Base-by-base conservation (phyloP, 768 basidiomycete genomes). In the Jaapia argillacea region DNA sequence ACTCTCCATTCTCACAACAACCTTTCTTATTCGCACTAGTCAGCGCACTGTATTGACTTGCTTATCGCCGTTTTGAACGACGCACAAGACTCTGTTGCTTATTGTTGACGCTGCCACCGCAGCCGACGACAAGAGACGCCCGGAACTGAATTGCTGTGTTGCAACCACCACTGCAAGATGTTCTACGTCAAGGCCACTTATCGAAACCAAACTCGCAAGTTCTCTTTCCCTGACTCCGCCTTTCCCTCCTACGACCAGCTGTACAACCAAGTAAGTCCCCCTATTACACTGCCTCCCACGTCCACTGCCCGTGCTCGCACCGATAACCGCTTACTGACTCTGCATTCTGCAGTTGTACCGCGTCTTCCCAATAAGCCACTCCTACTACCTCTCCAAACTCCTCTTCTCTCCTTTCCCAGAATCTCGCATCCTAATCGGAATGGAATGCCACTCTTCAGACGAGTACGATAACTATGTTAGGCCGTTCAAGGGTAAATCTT, bases 111-210 rank as follows among this genome's bases (percentile, higher is more conserved):
- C n/a, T n/a, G n/a, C n/a, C n/a, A n/a, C n/a, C n/a, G n/a, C n/a
- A n/a, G n/a, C n/a, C n/a, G n/a, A n/a, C n/a, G n/a, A n/a, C n/a
- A n/a, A n/a, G n/a, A n/a, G n/a, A n/a, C n/a, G n/a, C n/a, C n/a
- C n/a, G n/a, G n/a, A n/a, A n/a, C n/a, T n/a, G n/a, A n/a, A n/a
- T n/a, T n/a, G n/a, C n/a, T n/a, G n/a, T n/a, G n/a, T n/a, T n/a
- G n/a, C n/a, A n/a, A n/a, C n/a, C n/a, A n/a, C n/a, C n/a, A n/a
- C n/a, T n/a, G 50, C 51, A 60, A 67, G 63, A 79, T 81, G 75
- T 85, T 86, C 67, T 75, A 76, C 45, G 73, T 87, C 56, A 88
- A 88, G 62, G 83, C 78, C n/a, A 82, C 81, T 18, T 86, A 85
- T 58, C 66, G 71, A 24, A 61, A 60, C 44, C 81, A 87, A 58